Evolutionary conservation across 805 yeast genomes (phyloP).

Genomic region (Ogataea pignaliae): DNA sequence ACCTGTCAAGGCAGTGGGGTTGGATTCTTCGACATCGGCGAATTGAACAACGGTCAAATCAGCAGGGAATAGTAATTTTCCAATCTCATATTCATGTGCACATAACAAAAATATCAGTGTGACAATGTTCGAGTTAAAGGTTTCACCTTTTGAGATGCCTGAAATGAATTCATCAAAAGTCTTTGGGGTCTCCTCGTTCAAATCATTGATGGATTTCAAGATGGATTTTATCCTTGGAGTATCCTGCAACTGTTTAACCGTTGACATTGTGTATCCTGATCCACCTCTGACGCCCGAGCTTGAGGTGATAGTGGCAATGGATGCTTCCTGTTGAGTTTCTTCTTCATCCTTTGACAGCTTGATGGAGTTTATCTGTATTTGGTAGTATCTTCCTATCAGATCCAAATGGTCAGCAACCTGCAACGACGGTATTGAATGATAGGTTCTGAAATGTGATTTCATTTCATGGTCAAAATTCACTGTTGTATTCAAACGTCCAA

Average conservation of each 20-base stretch:
- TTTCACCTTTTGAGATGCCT: constrained; percentile 14
- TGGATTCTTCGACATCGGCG: neutral
- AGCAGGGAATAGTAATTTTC: constrained; percentile 25
- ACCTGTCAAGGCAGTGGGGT: constrained; percentile 19
- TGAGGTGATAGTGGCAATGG: neutral
- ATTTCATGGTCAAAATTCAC: constrained; percentile 92
- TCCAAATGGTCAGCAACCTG: constrained; percentile 57
- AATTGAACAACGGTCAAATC: constrained; percentile 8
- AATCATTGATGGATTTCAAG: constrained; percentile 81
- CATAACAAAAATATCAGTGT: constrained; percentile 73
- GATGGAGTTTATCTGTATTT: constrained; percentile 13
- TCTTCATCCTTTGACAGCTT: constrained; percentile 17
- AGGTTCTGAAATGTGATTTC: constrained; percentile 90
- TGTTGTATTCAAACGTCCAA: constrained; percentile 93
- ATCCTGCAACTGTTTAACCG: constrained; percentile 82
- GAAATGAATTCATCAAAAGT: constrained; percentile 41
- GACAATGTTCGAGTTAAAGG: constrained; percentile 50
- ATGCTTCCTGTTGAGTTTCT: constrained; percentile 4
- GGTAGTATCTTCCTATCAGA: constrained; percentile 23
- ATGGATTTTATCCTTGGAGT: constrained; percentile 92
- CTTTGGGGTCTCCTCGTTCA: constrained; percentile 45
- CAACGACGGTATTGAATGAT: constrained; percentile 87
- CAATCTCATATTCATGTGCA: constrained; percentile 43
- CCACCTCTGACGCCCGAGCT: constrained; percentile 22
- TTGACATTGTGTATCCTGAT: constrained; percentile 33